phyloP scores from a whole-genome alignment of 495 filamentous ascomycete genomes.

The Paragyromitra xinjiangensis region DNA sequence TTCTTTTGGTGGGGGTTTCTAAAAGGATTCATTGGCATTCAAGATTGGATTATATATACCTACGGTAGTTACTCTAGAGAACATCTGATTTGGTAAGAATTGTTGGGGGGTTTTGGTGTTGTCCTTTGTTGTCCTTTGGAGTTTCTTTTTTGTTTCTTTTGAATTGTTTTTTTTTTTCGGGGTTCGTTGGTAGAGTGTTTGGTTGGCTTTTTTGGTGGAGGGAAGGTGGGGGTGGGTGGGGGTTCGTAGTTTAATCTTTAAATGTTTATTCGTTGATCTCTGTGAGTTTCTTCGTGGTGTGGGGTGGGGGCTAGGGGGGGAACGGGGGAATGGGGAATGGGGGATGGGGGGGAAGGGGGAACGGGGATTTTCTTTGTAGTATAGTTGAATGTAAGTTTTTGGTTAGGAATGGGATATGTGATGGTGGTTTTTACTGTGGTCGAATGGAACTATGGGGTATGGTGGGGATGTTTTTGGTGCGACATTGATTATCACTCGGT shows the following conservation, averaged over 20 bases:
- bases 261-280: not conserved
- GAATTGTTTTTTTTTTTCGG: not conserved
- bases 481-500: not conserved
- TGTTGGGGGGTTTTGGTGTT: not conserved
- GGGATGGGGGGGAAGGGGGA: too few species aligned
- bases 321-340: too few species aligned
- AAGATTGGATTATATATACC: slow-evolving; percentile 10
- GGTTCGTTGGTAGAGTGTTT: not conserved
- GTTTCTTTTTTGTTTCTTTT: not conserved
- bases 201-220: not conserved
- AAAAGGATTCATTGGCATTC: slow-evolving; percentile 13
- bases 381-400: too few species aligned
- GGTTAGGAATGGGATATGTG: too few species aligned
- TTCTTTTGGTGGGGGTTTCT: slow-evolving; percentile 10
- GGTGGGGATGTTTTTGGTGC: not conserved
- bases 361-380: too few species aligned
- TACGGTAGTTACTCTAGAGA: slow-evolving; percentile 1
- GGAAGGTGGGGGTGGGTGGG: not conserved
- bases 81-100: slow-evolving; percentile 14
- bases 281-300: too few species aligned
- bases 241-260: not conserved
- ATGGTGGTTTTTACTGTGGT: not conserved
- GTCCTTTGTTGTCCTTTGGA: not conserved
- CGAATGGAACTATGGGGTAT: not conserved
- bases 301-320: too few species aligned